Percentiles rank a stretch among this genome's conserved stretches.
Evolutionary conservation across 768 basidiomycete genomes (phyloP).

Genomic region (Russula lepida): DNA sequence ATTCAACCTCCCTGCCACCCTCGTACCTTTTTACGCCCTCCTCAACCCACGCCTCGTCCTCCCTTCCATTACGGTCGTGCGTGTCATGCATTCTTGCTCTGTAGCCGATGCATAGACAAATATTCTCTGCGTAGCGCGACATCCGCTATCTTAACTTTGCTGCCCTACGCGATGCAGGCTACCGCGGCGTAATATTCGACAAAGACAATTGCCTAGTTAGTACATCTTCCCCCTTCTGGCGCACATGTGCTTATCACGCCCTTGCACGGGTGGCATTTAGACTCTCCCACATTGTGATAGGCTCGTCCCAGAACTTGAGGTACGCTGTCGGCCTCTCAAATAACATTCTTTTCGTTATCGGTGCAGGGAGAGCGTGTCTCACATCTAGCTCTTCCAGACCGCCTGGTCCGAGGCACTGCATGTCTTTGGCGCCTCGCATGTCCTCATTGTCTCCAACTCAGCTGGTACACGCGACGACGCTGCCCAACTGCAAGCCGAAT

Average conservation of each 20-base stretch:
- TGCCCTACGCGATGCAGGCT: conserved; percentile 65
- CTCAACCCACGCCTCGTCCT: conserved; percentile 58
- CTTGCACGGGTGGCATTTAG: conserved; percentile 55
- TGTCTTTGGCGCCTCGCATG: conserved; percentile 67
- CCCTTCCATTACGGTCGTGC: conserved; percentile 58
- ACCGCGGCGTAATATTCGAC: conserved; percentile 88
- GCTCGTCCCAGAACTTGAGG: conserved; percentile 69
- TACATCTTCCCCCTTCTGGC: not conserved
- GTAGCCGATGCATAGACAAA: not conserved
- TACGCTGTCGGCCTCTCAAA: conserved; percentile 23
- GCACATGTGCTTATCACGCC: not conserved
- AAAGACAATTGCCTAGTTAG: conserved; percentile 92
- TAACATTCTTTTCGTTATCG: not conserved
- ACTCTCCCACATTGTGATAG: conserved; percentile 72
- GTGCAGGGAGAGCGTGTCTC: not conserved
- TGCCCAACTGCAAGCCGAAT: conserved; percentile 83
- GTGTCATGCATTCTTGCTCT: conserved; percentile 32
- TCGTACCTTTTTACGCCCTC: conserved; percentile 64
- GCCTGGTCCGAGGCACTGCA: conserved; percentile 68
- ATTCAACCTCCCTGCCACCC: conserved; percentile 60
- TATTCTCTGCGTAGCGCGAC: conserved; percentile 45
- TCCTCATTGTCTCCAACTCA: conserved; percentile 92
- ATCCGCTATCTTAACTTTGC: conserved; percentile 78
- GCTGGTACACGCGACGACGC: conserved; percentile 75
- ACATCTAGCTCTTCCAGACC: conserved; percentile 32